Percentiles rank a stretch among this genome's conserved stretches.
phyloP scores from a whole-genome alignment of 768 basidiomycete genomes.

The Inosperma sp. region DNA sequence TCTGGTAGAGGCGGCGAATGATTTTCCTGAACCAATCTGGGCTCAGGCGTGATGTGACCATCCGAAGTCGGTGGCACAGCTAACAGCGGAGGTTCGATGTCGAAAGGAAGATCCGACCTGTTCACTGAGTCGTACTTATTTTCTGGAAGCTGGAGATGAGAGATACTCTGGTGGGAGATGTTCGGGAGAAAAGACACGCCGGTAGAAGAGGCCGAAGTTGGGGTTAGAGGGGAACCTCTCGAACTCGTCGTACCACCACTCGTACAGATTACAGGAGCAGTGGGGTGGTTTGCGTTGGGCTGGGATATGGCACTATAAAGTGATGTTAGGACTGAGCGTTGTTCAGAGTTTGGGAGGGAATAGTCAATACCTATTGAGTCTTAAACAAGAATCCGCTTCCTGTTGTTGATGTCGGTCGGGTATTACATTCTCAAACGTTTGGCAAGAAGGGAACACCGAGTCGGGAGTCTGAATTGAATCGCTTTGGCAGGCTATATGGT shows the following conservation, averaged over 20 bases:
- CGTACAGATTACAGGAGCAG: background rate
- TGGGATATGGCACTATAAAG: background rate
- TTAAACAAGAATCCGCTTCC: no score
- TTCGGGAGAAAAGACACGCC: background rate
- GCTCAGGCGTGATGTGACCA: no score
- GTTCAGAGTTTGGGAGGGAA: no score
- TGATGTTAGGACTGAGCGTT: background rate
- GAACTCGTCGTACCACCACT: constrained; percentile 7
- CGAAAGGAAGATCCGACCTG: background rate
- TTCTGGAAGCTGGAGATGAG: background rate
- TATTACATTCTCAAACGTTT: no score
- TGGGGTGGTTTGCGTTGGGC: background rate
- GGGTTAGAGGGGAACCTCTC: constrained; percentile 8
- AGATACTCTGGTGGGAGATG: background rate
- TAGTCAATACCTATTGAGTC: no score
- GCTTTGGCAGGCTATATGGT: no score
- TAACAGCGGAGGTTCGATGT: background rate
- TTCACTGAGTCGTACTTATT: background rate
- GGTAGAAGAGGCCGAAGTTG: background rate
- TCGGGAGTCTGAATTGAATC: no score
- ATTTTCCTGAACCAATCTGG: no score
- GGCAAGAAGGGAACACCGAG: no score
- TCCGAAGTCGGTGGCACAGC: background rate
- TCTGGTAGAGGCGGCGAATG: background rate
- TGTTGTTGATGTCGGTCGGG: no score